Conservation (phyloP, 1,284 basidiomycete species). For the Apiotrichum veenhuisii region DNA sequence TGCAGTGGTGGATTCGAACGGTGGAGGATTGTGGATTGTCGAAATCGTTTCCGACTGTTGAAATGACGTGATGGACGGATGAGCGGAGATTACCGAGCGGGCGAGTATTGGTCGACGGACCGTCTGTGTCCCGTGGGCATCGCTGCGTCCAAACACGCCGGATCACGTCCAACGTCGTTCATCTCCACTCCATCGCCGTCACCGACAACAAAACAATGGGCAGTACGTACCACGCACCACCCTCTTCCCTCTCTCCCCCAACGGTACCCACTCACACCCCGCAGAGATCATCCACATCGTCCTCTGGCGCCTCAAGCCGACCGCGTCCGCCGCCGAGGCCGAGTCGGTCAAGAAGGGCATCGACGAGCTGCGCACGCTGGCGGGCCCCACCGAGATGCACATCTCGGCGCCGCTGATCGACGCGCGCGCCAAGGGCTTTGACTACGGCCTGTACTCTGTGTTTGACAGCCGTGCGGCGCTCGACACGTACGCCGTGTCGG, state of each 20-base stretch:
- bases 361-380: slow-evolving; percentile 34
- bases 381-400: slow-evolving; percentile 34
- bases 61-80: background rate
- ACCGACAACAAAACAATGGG: slow-evolving; percentile 9
- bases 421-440: slow-evolving; percentile 44
- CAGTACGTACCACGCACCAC: slow-evolving; percentile 17
- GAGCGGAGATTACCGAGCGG: background rate
- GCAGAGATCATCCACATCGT: slow-evolving; percentile 50
- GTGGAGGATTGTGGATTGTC: background rate
- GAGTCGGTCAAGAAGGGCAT: slow-evolving; percentile 34
- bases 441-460: slow-evolving; percentile 48
- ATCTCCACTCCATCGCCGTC: too few species aligned
- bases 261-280: background rate
- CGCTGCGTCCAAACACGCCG: too few species aligned
- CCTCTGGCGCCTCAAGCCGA: slow-evolving; percentile 42
- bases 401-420: slow-evolving; percentile 44
- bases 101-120: background rate
- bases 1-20: background rate
- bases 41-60: too few species aligned
- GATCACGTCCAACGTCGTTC: too few species aligned
- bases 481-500: slow-evolving; percentile 44
- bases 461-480: slow-evolving; percentile 38
- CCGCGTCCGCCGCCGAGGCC: slow-evolving; percentile 27
- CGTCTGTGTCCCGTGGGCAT: too few species aligned
- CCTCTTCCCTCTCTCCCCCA: background rate